phyloP scores from a whole-genome alignment of 805 yeast genomes.

The Brettanomyces bruxellensis region DNA sequence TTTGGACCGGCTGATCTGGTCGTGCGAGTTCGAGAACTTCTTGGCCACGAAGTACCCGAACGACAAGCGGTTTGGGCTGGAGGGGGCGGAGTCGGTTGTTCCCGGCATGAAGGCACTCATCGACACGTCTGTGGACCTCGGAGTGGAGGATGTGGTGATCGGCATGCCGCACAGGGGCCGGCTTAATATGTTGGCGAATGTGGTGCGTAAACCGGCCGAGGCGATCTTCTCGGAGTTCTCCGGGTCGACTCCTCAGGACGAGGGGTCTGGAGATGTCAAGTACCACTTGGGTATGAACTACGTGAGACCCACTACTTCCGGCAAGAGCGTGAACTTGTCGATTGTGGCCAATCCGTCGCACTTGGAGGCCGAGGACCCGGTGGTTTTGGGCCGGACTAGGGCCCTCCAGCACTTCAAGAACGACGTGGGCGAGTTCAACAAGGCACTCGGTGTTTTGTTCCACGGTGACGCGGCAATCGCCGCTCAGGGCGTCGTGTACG shows the following conservation, averaged over 20 bases:
- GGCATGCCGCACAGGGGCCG: slow-evolving; percentile 99
- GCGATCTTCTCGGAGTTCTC: slow-evolving; percentile 94
- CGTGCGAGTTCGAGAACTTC: slow-evolving; percentile 88
- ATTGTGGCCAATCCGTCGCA: slow-evolving; percentile 98
- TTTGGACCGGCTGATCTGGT: slow-evolving; percentile 93
- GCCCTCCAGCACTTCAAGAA: slow-evolving; percentile 88
- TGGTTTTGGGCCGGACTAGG: slow-evolving; percentile 95
- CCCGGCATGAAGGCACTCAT: slow-evolving; percentile 96
- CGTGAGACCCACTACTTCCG: slow-evolving; percentile 97
- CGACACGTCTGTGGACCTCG: slow-evolving; percentile 85
- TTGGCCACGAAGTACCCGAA: slow-evolving; percentile 93
- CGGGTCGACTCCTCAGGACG: slow-evolving; percentile 72
- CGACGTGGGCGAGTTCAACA: slow-evolving; percentile 73
- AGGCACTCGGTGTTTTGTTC: slow-evolving; percentile 85
- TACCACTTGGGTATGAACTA: slow-evolving; percentile 99
- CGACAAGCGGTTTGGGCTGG: slow-evolving; percentile 97
- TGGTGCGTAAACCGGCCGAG: slow-evolving; percentile 97
- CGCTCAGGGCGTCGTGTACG: slow-evolving; percentile 98
- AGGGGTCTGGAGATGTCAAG: slow-evolving; percentile 98
- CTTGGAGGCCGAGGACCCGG: slow-evolving; percentile 98
- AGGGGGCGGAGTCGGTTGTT: slow-evolving; percentile 94
- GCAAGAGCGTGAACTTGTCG: slow-evolving; percentile 90
- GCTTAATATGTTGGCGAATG: slow-evolving; percentile 93
- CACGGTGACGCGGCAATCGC: slow-evolving; percentile 99
- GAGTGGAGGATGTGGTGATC: slow-evolving; percentile 91